Base-by-base conservation (phyloP, 345 rosid genomes). In the Heritiera littoralis region DNA sequence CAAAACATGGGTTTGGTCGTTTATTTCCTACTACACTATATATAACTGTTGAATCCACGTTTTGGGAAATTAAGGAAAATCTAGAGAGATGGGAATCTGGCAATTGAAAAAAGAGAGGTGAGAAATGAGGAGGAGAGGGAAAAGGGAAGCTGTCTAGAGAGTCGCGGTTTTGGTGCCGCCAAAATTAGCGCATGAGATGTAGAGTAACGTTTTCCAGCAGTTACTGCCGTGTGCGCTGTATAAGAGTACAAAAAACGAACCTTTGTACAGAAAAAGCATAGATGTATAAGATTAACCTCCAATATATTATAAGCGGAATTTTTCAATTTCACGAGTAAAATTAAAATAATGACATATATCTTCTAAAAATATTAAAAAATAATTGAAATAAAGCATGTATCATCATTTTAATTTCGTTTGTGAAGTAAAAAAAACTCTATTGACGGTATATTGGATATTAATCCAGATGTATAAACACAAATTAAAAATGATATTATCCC, bases 131-230 rank as follows among this genome's bases (percentile, higher is more conserved):
- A 73, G 49, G 74, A 77, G 66, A 49, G 38, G 56, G 18, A 48
- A 69, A 13, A 6, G 38, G 67, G 49, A 65, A 54, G 74, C 13
- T 52, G 76, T 64, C 72, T 81, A 76, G 69, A 76, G 88, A 65
- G 77, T 80, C 55, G 94, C 90, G 94, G 85, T 79, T 90, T 88
- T 82, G 77, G 87, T 88, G 94, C 92, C 97, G 98, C 98, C 98
- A 93, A 92, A 92, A 86, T 86, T 76, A 88, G 90, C 86, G 90
- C 87, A 86, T 68, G 87, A 76, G 84, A 82, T 84, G 79, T 43
- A 61, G 60, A 17, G 84, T 55, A 87, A 89, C 86, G 91, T 83
- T 83, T 82, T 85, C 84, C 79, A 85, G 90, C 89, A 83, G 92
- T 86, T 87, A 82, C 83, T 6, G 61, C 43, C 5, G 41, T 75